phyloP scores from a whole-genome alignment of 495 filamentous ascomycete species.

The Tuber umbilicatum region DNA sequence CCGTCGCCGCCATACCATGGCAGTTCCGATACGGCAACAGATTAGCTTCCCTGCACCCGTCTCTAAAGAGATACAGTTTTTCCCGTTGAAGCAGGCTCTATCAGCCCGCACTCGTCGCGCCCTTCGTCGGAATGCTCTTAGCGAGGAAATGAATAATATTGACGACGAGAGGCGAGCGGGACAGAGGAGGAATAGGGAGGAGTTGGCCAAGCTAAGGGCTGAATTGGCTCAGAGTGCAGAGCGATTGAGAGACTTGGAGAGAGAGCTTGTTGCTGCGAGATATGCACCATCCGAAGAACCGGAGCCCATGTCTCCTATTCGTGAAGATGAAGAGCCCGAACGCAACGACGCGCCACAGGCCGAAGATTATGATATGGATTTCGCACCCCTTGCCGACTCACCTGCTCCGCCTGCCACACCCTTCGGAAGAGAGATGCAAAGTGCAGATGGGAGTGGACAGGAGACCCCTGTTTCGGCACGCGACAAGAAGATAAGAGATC shows the following conservation, averaged over 20 bases:
- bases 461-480: slow-evolving; percentile 32
- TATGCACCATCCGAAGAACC: slow-evolving; percentile 36
- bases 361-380: slow-evolving; percentile 28
- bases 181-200: slow-evolving; percentile 46
- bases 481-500: slow-evolving; percentile 37
- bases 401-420: slow-evolving; percentile 14
- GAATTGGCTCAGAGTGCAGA: slow-evolving; percentile 46
- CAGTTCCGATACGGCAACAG: slow-evolving; percentile 17
- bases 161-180: slow-evolving; percentile 48
- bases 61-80: slow-evolving; percentile 51
- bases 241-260: slow-evolving; percentile 34
- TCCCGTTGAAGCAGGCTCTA: slow-evolving; percentile 54
- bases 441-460: slow-evolving; percentile 3
- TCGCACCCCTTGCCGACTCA: slow-evolving; percentile 5
- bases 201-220: slow-evolving; percentile 42
- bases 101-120: slow-evolving; percentile 54
- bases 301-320: slow-evolving; percentile 22
- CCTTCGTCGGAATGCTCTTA: slow-evolving; percentile 58
- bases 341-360: slow-evolving; percentile 10
- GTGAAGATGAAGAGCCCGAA: slow-evolving; percentile 22
- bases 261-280: slow-evolving; percentile 30
- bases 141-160: slow-evolving; percentile 58
- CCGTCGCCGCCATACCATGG: slow-evolving; percentile 37
- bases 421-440: slow-evolving; percentile 7
- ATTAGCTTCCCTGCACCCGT: slow-evolving; percentile 21